phyloP scores from a whole-genome alignment of 2,329 filamentous ascomycete species.

The Bipolaris cookei region DNA sequence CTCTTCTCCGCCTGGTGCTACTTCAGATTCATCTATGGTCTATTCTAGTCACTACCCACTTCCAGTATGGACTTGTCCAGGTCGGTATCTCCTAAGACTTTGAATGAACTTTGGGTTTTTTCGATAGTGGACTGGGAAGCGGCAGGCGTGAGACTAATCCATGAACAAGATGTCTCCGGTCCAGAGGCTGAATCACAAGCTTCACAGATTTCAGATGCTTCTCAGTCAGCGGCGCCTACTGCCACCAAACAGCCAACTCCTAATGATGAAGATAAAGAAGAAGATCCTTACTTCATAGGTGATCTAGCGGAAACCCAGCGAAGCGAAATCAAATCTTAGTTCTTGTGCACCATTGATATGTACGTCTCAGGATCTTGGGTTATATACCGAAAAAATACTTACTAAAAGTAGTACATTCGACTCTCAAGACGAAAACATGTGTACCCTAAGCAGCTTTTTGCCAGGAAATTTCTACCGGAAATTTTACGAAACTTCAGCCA shows the following conservation, averaged over 20 bases:
- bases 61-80: neutral
- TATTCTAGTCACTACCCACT: neutral
- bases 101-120: no score
- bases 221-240: neutral
- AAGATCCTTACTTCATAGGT: neutral
- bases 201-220: neutral
- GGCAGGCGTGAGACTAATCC: no score
- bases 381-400: neutral
- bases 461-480: constrained; percentile 17
- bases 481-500: constrained; percentile 20
- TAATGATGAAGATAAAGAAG: neutral
- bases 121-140: neutral
- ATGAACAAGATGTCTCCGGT: no score
- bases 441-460: neutral
- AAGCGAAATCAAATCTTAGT: neutral
- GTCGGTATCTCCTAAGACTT: neutral
- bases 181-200: neutral
- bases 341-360: neutral
- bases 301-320: neutral
- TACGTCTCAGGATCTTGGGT: neutral
- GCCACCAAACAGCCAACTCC: neutral
- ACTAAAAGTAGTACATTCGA: neutral
- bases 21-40: no score
- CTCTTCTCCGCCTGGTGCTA: no score
- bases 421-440: neutral